These are phyloP conservation scores for Vaccinium macrocarpon DNA, from an alignment of 148 eudicot genomes.

Conservation along the genomic window DNA sequence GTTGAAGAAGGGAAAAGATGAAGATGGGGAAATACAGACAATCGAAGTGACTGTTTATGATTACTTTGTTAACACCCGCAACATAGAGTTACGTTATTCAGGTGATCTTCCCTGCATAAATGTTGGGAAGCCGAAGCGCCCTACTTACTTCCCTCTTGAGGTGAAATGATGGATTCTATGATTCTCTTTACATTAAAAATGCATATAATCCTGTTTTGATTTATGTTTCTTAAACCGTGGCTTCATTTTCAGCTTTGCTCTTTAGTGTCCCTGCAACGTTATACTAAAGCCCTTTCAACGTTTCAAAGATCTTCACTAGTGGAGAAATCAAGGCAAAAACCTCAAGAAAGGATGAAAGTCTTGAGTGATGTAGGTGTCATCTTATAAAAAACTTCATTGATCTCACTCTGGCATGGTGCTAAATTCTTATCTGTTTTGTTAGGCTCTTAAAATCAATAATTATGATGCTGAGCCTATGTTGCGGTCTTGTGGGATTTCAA, in stretches of 20 bases:
- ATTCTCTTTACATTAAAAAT: not conserved
- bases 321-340: conserved; percentile 43
- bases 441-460: conserved; percentile 41
- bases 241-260: conserved; percentile 32
- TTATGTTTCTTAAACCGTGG: not conserved
- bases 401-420: not conserved
- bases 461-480: conserved; percentile 43
- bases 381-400: not conserved
- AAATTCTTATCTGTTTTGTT: not conserved
- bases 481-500: conserved; percentile 37
- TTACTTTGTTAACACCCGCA: conserved; percentile 46
- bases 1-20: conserved; percentile 28
- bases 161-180: conserved; percentile 19
- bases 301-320: conserved; percentile 40
- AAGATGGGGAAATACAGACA: conserved; percentile 30
- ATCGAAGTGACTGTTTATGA: conserved; percentile 60
- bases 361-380: conserved; percentile 32
- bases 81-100: conserved; percentile 38
- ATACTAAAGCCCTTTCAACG: conserved; percentile 41
- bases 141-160: conserved; percentile 71
- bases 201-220: not conserved
- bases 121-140: conserved; percentile 69
- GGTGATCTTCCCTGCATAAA: conserved; percentile 61
- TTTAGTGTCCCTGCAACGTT: conserved; percentile 43
- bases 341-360: conserved; percentile 40